Percentiles rank a stretch among this genome's conserved stretches.
phyloP scores from a whole-genome alignment of 495 filamentous ascomycete genomes.

The Penicillium herquei region DNA sequence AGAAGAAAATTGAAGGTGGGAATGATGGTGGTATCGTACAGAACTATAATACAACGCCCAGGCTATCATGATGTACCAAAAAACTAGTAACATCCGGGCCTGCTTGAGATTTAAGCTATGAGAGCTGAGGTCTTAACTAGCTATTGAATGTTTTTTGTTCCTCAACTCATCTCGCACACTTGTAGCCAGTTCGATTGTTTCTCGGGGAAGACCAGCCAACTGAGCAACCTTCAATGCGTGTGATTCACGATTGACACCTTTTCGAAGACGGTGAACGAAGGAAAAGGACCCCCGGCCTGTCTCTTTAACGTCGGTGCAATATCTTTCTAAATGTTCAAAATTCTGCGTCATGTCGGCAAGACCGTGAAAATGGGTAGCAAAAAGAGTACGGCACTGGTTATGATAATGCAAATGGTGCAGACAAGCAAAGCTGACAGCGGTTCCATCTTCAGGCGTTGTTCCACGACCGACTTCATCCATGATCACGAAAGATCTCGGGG shows the following conservation, averaged over 20 bases:
- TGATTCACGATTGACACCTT: slow-evolving; percentile 79
- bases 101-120: too few species aligned
- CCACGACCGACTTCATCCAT: slow-evolving; percentile 98
- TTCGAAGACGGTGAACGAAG: slow-evolving; percentile 79
- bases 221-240: slow-evolving; percentile 92
- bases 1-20: too few species aligned
- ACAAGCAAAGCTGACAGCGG: slow-evolving; percentile 84
- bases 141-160: background rate
- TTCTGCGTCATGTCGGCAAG: slow-evolving; percentile 73
- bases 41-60: too few species aligned
- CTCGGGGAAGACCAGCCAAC: slow-evolving; percentile 71
- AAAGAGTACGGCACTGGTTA: slow-evolving; percentile 77
- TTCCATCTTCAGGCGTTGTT: slow-evolving; percentile 87
- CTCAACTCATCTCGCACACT: slow-evolving; percentile 27
- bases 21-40: too few species aligned
- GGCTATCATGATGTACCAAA: too few species aligned
- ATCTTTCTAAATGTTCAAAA: slow-evolving; percentile 67
- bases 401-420: slow-evolving; percentile 75
- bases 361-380: slow-evolving; percentile 92
- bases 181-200: slow-evolving; percentile 55
- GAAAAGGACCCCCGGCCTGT: slow-evolving; percentile 62
- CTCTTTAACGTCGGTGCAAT: slow-evolving; percentile 89
- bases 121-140: background rate
- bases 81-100: too few species aligned
- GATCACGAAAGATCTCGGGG: slow-evolving; percentile 74